Base-by-base conservation (phyloP, 306 rosid species). In the Parietaria judaica region DNA sequence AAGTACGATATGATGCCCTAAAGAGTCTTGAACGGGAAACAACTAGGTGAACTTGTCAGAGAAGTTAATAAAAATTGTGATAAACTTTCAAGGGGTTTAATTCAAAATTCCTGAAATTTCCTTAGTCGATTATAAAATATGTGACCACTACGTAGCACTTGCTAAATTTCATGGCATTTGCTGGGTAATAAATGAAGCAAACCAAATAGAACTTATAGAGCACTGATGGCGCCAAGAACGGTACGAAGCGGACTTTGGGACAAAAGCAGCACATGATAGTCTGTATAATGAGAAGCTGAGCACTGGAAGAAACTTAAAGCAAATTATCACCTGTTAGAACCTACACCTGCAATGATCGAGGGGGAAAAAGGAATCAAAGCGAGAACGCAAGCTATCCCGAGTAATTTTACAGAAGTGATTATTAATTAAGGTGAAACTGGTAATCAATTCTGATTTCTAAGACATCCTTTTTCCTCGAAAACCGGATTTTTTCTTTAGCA, bases 321-420 rank as follows among this genome's bases (percentile, higher is more conserved):
- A 70, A 78, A 80, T 56, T 64, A 74, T 35, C 63, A 66, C 74
- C 63, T 46, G 68, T 61, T 72, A 68, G 63, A 80, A 56, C 60
- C 80, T 76, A 82, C 6, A 72, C 81, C 89, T 82, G 92, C 78
- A 55, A 66, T 35, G 9, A 37, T 54, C 6, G 39, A 56, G 16
- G 13, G 63, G 14, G 46, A 64, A 55, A 45, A 71, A 15, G n/a
- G 51, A 56, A 23, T 47, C 35, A 60, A 36, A 66, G 49, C 51
- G 48, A 47, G 7, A 36, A 44, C 3, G 16, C 15, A 34, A 14
- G 51, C 44, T 10, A 4, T 11, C 39, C 34, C 34, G 8, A 47
- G 31, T 23, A 23, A 1, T 23, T 23, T 23, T 0, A 23, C 2
- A 23, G 31, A 23, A 23, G 31, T 23, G 31, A 23, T 0, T 23